Percentiles rank a stretch among this genome's conserved stretches.
Conservation (phyloP, 345 rosid genomes). For the Triadica sebifera region DNA sequence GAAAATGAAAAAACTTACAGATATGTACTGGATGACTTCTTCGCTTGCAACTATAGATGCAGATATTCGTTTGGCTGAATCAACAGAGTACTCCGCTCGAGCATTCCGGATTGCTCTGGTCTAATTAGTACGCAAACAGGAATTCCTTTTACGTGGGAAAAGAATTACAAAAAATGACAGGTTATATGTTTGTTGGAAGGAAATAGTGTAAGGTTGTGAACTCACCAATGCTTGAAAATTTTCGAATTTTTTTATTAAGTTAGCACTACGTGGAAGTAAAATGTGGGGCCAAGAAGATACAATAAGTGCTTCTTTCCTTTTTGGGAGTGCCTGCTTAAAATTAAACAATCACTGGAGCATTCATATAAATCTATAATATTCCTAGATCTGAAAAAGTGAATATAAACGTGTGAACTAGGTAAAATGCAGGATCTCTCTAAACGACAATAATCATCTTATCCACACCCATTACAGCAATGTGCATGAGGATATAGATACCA, state of each 20-base stretch:
- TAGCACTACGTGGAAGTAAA: slow-evolving; percentile 65
- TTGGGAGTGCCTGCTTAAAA: slow-evolving; percentile 67
- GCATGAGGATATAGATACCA: background rate
- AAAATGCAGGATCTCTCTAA: background rate
- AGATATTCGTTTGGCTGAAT: slow-evolving; percentile 90
- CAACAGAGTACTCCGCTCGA: slow-evolving; percentile 94
- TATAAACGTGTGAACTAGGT: background rate
- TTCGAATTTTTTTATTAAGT: slow-evolving; percentile 70
- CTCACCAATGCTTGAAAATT: slow-evolving; percentile 87
- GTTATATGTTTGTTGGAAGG: background rate
- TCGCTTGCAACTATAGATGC: slow-evolving; percentile 77
- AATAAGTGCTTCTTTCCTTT: slow-evolving; percentile 73
- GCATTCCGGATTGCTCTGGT: slow-evolving; percentile 91
- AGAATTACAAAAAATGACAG: background rate
- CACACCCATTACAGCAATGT: no score
- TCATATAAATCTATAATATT: background rate
- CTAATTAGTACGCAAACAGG: slow-evolving; percentile 34
- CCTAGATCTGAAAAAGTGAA: background rate
- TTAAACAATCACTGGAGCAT: background rate
- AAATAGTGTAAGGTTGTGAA: slow-evolving; percentile 16
- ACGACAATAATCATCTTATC: background rate
- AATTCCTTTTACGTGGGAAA: background rate
- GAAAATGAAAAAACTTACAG: slow-evolving; percentile 50
- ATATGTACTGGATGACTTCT: slow-evolving; percentile 76
- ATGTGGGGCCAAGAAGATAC: slow-evolving; percentile 83